phyloP scores from a whole-genome alignment of 1,139 yeast species.

The Scheffersomyces segobiensis region DNA sequence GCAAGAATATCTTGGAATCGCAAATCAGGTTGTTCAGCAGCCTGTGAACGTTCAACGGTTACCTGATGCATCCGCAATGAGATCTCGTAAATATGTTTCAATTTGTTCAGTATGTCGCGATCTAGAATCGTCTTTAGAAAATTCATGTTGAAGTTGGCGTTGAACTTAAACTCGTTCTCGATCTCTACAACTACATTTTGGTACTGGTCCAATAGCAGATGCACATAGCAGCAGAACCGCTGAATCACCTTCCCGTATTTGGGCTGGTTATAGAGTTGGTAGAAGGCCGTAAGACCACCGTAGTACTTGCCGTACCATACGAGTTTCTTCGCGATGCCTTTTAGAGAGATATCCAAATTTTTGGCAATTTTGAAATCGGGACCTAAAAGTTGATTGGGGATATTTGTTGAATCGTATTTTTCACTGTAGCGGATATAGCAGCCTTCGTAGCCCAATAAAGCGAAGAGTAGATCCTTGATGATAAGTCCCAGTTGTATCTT shows the following conservation, averaged over 20 bases:
- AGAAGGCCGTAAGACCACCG: conserved; percentile 54
- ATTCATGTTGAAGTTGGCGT: conserved; percentile 37
- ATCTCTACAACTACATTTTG: conserved; percentile 52
- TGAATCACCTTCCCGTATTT: conserved; percentile 74
- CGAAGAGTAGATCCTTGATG: conserved; percentile 66
- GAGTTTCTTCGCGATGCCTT: conserved; percentile 66
- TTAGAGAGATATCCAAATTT: conserved; percentile 71
- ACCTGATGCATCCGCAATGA: conserved; percentile 46
- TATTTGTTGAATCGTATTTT: conserved; percentile 48
- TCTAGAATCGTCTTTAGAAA: conserved; percentile 33
- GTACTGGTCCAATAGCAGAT: conserved; percentile 47
- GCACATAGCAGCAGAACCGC: conserved; percentile 63
- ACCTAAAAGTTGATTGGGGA: conserved; percentile 49
- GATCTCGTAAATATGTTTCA: conserved; percentile 62
- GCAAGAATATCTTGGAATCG: conserved; percentile 11
- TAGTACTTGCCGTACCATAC: conserved; percentile 65
- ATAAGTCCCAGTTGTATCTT: conserved; percentile 71
- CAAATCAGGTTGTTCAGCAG: conserved; percentile 5
- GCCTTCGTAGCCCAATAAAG: conserved; percentile 80
- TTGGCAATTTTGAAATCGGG: conserved; percentile 77
- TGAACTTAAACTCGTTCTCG: conserved; percentile 53
- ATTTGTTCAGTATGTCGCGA: conserved; percentile 28
- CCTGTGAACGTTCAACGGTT: conserved; percentile 20
- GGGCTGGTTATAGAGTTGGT: conserved; percentile 54
- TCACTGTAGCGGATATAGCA: conserved; percentile 69